These are phyloP conservation scores for Stromatinia cepivora DNA, from an alignment of 2,329 filamentous ascomycete genomes.

Conservation along the genomic window DNA sequence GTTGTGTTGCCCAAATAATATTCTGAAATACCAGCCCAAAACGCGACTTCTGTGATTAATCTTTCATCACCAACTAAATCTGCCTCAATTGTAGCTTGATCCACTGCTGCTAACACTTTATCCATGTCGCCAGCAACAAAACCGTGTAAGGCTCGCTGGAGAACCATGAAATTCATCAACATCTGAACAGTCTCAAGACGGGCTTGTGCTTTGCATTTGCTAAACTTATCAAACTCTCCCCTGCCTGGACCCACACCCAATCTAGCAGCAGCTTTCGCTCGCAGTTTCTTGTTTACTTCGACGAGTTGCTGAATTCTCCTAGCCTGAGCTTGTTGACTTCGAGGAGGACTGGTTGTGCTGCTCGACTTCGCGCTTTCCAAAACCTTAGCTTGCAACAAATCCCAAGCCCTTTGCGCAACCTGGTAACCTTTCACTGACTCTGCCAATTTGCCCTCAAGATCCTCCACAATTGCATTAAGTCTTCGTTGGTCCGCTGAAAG, in stretches of 20 bases:
- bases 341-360: neutral
- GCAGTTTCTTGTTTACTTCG: neutral
- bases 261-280: neutral
- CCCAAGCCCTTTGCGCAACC: neutral
- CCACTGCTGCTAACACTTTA: neutral
- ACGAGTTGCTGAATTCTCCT: neutral
- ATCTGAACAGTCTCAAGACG: neutral
- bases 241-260: rapidly evolving
- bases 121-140: neutral
- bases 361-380: neutral
- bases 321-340: neutral
- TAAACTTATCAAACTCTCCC: neutral
- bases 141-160: constrained; percentile 11
- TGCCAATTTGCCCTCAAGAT: neutral
- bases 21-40: neutral
- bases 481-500: no score
- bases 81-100: neutral
- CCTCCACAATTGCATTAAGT: no score
- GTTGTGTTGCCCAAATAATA: constrained; percentile 2
- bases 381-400: neutral
- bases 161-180: neutral
- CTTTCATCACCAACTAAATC: neutral
- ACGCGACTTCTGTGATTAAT: neutral
- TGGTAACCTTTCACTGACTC: neutral
- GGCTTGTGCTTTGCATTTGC: neutral